Base-by-base conservation (phyloP, 345 rosid species). In the Erucastrum elatum region DNA sequence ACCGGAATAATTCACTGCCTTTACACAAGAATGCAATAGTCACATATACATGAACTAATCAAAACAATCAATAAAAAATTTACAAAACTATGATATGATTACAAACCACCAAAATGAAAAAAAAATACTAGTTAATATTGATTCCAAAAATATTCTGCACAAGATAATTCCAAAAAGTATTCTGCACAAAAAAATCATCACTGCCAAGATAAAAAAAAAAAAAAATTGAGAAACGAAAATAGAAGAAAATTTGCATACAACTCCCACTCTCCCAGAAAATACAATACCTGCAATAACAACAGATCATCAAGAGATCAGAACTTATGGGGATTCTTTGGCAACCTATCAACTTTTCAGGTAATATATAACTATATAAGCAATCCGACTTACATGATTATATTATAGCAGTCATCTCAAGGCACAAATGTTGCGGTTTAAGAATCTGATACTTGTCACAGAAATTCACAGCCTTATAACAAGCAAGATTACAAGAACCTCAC, bases 371-470 rank as follows among this genome's bases (percentile, higher is more conserved):
- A 66, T 41, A 39, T 39, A 39, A 66, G 31, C 31, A 68, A 46
- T 53, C 44, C 15, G 26, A 68, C 16, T 59, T 59, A n/a, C 17
- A 49, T 30, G 26, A 8, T 44, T 66, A 65, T 16, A 35, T 16
- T 2, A 88, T 89, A 67, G 27, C 11, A 44, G 88, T 92, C 92
- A 89, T 59, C 88, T 87, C 60, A 29, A 26, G 1, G 33, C 56
- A 12, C 90, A 93, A 2, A 88, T 78, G 82, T 84, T 90, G 39
- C 87, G 84, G 82, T 80, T 90, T 69, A 46, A 27, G 26, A 46
- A 44, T 55, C 64, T 56, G 33, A 70, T 37, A 70, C 44, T 15
- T 33, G 46, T 39, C 4, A 1, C 86, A 59, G 13, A 8, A 59
- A 25, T 10, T 26, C 1, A 59, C 13, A 11, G 34, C 34, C 64